Evolutionary conservation across 1,284 basidiomycete genomes (phyloP), one percentile per base, ranked within the genome.

Genomic region (Thecaphora thlaspeos): DNA sequence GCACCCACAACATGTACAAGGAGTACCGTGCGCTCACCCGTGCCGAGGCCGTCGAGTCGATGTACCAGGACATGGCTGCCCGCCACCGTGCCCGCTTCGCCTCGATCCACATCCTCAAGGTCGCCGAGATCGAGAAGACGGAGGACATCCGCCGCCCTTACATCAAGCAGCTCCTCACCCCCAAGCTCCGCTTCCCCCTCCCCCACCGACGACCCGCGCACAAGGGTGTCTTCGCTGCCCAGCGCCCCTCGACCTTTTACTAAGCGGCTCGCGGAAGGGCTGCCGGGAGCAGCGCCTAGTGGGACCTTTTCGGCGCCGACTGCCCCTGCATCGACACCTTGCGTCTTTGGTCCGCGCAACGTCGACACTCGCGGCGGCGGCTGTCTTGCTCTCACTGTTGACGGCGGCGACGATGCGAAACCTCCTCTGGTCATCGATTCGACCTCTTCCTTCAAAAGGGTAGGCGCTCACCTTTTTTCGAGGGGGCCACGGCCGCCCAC

Each of bases 41-140:
- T 71, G 88, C 91, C 59, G 93, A 91, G 80, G 94, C 95, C 62
- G 95, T 97, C 79, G 92, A 91, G 85, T 84, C 87, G 73, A 83
- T 97, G 81, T 98, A 98, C 87, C 94, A 98, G 83, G 94, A 98
- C 83, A 97, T 98, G 94, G 91, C 95, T 77, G 92, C 94, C 66
- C 87, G 93, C 73, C 95, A 98, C 83, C 91, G 94, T 83, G 94
- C 94, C 70, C 91, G 95, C 79, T 98, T 97, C 87, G 86, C 94
- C 81, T 96, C 90, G 51, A 94, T 98, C 81, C 92, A 95, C 82
- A 90, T 94, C 77, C 87, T 94, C 79, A 90, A 90, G 74, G 90
- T 94, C 40, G 88, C 91, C 54, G 91, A 93, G 83, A 84, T 97
- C 75, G 87, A 89, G 82, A 97, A 97, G 85, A 82, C 84, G 46